Evolutionary conservation across 371 early-diverging fungal genomes (phyloP).

Genomic region (Mucor mucedo): DNA sequence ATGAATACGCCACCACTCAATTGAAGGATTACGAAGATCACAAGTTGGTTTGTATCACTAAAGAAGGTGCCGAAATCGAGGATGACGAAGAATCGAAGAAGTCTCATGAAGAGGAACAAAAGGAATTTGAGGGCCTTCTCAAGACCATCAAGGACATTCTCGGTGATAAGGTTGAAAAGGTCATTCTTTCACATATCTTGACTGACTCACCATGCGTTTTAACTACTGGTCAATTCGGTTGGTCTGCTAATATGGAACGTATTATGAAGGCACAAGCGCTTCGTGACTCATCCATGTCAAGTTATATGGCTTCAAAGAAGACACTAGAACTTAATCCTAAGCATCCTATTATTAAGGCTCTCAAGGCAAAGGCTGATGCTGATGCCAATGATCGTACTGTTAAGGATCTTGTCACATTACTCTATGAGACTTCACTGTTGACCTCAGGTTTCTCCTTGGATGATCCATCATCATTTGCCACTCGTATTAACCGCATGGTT

Average conservation of each 20-base stretch:
- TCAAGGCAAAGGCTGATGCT: constrained; percentile 81
- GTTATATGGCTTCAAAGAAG: constrained; percentile 98
- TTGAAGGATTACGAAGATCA: constrained; percentile 98
- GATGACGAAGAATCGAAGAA: constrained; percentile 96
- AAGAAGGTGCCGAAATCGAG: constrained; percentile 98
- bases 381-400: constrained; percentile 95
- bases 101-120: constrained; percentile 86
- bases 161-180: constrained; percentile 98
- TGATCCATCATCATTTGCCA: constrained; percentile 86
- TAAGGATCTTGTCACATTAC: constrained; percentile 86
- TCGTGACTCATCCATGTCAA: constrained; percentile 93
- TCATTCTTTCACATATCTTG: constrained; percentile 91
- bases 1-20: constrained; percentile 96
- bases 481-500: constrained; percentile 95
- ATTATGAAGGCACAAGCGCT: constrained; percentile 99
- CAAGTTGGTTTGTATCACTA: constrained; percentile 96
- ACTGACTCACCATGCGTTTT: constrained; percentile 95
- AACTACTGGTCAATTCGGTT: constrained; percentile 96
- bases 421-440: constrained; percentile 91
- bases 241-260: constrained; percentile 99
- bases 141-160: constrained; percentile 87
- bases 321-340: constrained; percentile 96
- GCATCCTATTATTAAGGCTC: constrained; percentile 90
- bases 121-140: constrained; percentile 83
- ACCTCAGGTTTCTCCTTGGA: constrained; percentile 93